Base-by-base conservation (phyloP, 306 rosid genomes). In the Trifolium repens region DNA sequence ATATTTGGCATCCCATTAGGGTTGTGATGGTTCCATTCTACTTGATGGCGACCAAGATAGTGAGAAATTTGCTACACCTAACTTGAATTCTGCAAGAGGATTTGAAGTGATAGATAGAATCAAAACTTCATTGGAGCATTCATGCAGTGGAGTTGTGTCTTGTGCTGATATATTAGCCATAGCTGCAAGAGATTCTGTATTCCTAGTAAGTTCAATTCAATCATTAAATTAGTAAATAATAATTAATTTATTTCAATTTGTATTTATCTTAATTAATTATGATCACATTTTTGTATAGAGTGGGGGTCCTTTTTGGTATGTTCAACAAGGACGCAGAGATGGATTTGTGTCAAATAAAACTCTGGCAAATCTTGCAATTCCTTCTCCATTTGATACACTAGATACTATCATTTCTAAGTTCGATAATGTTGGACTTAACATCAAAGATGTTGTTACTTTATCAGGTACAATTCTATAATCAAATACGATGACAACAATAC, bases 141-240 rank as follows among this genome's bases (percentile, higher is more conserved):
- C 88, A 35, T 93, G 98, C 0, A 82, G 83, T 39, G 94, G 94
- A 57, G 83, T 89, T 65, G 96, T 90, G 10, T 93, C 98, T 0
- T 93, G 98, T 54, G 91, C 98, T 77, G 96, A 93, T 72, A 87
- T 93, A 65, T 78, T 90, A 42, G 77, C 96, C 67, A 77, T 93
- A 19, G 92, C 87, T 15, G 96, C 96, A 0, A 78, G 90, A 83
- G 98, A 93, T 76, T 87, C 96, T 67, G 93, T 93, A 26, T 43
- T 81, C 66, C 80, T 93, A 12, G 94, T 92, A 88, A 17, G 76
- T 72, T 72, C 66, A 60, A 5, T 27, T 58, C 52, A 71, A 71
- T 71, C 32, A 50, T 49, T 52, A 32, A 26, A 71, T 44, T 44
- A 44, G 5, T 0, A 44, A 44, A 12, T 12, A 44, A 12, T 12